A percentile compares a stretch with the other conserved stretches of the same genome.
Conservation (phyloP, 495 filamentous ascomycete species). For the Staphylotrichum longicolle region DNA sequence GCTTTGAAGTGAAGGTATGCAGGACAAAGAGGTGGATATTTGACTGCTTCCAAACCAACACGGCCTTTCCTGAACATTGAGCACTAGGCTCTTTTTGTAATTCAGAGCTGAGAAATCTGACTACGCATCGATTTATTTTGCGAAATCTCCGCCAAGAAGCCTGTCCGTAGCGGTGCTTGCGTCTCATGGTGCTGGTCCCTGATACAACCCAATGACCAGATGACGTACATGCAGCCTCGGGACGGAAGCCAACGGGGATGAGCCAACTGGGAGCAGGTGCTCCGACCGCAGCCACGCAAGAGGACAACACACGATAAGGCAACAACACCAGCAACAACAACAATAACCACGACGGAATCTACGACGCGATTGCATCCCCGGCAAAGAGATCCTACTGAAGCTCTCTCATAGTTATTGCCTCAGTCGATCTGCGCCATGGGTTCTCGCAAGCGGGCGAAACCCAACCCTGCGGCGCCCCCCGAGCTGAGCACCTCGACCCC, state of each 20-base stretch:
- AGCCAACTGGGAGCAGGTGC: constrained; percentile 6
- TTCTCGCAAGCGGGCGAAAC: constrained; percentile 63
- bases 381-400: neutral
- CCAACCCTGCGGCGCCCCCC: constrained; percentile 41
- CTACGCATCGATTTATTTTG: too few relatives aligned
- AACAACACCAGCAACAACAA: constrained; percentile 9
- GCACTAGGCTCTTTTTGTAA: neutral
- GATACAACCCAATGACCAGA: constrained; percentile 14
- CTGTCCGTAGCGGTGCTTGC: neutral
- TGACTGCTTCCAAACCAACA: neutral
- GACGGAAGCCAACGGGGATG: neutral
- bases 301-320: constrained; percentile 12
- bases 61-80: neutral
- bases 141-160: neutral
- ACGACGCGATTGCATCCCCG: too few relatives aligned
- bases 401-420: neutral
- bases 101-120: neutral
- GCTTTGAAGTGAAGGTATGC: neutral
- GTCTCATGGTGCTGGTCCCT: neutral
- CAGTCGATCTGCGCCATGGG: constrained; percentile 41
- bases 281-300: constrained; percentile 12
- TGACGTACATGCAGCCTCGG: constrained; percentile 21
- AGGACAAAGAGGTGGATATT: neutral
- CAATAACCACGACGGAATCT: neutral
- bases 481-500: constrained; percentile 26